phyloP scores from a whole-genome alignment of 1,284 basidiomycete genomes.

The Mycosarcoma mackinlayi region DNA sequence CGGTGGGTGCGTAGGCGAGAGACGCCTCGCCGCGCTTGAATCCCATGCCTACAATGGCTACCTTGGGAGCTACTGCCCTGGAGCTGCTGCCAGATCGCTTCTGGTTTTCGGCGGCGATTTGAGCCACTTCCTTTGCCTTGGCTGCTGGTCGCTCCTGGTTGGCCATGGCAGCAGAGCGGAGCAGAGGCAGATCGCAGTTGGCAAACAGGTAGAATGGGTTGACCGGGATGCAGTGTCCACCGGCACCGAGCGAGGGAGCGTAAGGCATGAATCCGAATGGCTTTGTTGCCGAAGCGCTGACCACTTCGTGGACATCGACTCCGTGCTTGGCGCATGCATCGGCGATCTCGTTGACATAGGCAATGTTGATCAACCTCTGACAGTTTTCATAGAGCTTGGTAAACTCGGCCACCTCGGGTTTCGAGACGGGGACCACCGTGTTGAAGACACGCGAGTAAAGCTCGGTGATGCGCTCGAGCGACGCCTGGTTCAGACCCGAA shows the following conservation, averaged over 20 bases:
- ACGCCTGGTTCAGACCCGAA: conserved; percentile 21
- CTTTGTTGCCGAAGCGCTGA: conserved; percentile 30
- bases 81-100: background rate
- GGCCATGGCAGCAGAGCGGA: conserved; percentile 17
- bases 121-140: conserved; percentile 21
- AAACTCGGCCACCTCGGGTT: conserved; percentile 37
- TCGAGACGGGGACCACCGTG: conserved; percentile 28
- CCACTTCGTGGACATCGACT: conserved; percentile 36
- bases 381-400: conserved; percentile 48
- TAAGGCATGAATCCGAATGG: conserved; percentile 45
- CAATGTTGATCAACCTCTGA: conserved; percentile 36
- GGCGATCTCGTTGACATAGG: conserved; percentile 48
- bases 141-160: conserved; percentile 20
- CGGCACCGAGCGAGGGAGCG: conserved; percentile 28
- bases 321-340: conserved; percentile 36
- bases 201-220: conserved; percentile 42
- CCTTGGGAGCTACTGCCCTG: background rate
- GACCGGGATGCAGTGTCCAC: conserved; percentile 41
- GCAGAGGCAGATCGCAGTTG: conserved; percentile 36
- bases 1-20: conserved; percentile 33
- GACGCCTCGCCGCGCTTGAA: conserved; percentile 38
- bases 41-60: conserved; percentile 33
- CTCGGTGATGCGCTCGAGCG: conserved; percentile 26
- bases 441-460: conserved; percentile 34
- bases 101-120: conserved; percentile 6